These are phyloP conservation scores for Aureobasidium zeae DNA, from an alignment of 2,329 filamentous ascomycete genomes.

Conservation along the genomic window DNA sequence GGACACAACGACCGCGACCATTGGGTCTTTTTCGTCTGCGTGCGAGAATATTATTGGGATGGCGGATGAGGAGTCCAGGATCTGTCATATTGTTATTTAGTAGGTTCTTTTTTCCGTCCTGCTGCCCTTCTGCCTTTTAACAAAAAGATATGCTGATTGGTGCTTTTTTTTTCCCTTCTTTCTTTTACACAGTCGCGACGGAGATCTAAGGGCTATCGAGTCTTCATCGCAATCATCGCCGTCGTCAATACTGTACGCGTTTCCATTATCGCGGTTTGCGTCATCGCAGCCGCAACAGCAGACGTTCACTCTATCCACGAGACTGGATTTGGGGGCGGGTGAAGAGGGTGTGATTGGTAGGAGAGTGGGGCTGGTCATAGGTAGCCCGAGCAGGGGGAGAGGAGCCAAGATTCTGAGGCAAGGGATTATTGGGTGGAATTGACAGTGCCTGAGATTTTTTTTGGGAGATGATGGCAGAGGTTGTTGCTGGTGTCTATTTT, in stretches of 20 bases:
- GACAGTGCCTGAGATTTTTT: no score
- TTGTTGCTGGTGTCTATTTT: background rate
- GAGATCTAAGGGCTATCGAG: constrained; percentile 18
- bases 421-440: constrained; percentile 26
- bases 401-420: constrained; percentile 16
- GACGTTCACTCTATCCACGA: constrained; percentile 18
- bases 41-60: no score
- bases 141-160: background rate
- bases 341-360: constrained; percentile 23
- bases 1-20: constrained; percentile 19
- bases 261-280: background rate
- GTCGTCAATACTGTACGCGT: constrained; percentile 6
- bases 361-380: constrained; percentile 22
- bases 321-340: constrained; percentile 23
- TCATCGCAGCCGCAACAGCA: constrained; percentile 3
- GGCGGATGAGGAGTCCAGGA: background rate
- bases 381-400: no score
- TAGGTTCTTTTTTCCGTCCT: constrained; percentile 6
- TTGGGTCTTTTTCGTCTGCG: constrained; percentile 17
- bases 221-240: background rate
- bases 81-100: constrained; percentile 21
- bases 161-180: no score
- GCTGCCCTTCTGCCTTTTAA: background rate
- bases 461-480: background rate
- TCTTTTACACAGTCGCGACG: constrained; percentile 22